phyloP scores from a whole-genome alignment of 345 rosid species.

The Pugionium cornutum region DNA sequence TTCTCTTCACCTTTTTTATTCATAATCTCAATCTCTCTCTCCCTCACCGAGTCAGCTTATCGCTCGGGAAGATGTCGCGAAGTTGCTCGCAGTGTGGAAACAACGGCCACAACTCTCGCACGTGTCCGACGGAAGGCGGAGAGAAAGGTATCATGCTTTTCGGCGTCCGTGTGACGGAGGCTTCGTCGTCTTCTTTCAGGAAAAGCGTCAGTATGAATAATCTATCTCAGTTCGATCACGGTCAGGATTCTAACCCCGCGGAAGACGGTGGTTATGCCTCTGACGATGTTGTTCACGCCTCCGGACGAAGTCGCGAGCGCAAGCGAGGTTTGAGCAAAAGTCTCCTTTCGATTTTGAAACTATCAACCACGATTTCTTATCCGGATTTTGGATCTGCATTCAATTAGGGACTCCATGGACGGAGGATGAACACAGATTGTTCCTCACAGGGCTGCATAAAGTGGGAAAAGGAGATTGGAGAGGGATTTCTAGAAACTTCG shows the following conservation, averaged over 20 bases:
- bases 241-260: conserved; percentile 45
- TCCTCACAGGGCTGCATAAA: conserved; percentile 62
- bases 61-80: conserved; percentile 45
- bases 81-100: conserved; percentile 71
- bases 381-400: background rate
- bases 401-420: conserved; percentile 76
- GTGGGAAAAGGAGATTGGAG: conserved; percentile 88
- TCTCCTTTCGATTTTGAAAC: too few relatives aligned
- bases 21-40: conserved; percentile 1
- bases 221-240: conserved; percentile 61
- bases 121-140: conserved; percentile 42
- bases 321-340: conserved; percentile 50
- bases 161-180: conserved; percentile 66
- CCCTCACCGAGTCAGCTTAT: conserved; percentile 12
- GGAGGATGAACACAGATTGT: conserved; percentile 71
- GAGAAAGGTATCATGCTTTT: conserved; percentile 68
- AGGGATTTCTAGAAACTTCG: conserved; percentile 78
- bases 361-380: background rate
- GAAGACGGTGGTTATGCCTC: conserved; percentile 67
- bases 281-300: conserved; percentile 72
- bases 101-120: conserved; percentile 69
- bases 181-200: conserved; percentile 53
- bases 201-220: conserved; percentile 74
- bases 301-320: conserved; percentile 64
- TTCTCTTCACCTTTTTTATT: background rate